phyloP scores from a whole-genome alignment of 139 green algal genomes.

The Eudorina sp. region DNA sequence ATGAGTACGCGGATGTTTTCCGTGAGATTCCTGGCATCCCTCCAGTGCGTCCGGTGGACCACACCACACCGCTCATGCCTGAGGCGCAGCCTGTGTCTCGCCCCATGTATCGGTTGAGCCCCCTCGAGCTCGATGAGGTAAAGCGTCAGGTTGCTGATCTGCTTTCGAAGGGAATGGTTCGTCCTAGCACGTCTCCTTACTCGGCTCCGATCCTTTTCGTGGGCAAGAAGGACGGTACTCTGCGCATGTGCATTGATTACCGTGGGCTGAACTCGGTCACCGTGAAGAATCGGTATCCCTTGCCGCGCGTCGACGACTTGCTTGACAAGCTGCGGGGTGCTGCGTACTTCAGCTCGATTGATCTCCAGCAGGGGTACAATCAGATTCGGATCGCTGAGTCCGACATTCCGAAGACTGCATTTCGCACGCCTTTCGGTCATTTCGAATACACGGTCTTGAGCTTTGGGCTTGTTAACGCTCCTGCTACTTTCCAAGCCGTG shows the following conservation, averaged over 20 bases:
- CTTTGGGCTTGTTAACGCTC: conserved; percentile 46
- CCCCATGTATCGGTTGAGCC: conserved; percentile 32
- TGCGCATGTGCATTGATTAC: conserved; percentile 53
- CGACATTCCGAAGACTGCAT: conserved; percentile 47
- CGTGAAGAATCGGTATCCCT: conserved; percentile 50
- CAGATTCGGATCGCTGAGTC: conserved; percentile 36
- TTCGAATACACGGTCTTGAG: conserved; percentile 59
- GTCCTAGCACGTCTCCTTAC: not conserved
- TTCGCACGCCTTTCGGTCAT: conserved; percentile 53
- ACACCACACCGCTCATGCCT: conserved; percentile 32
- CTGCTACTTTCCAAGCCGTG: conserved; percentile 39
- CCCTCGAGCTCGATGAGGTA: not conserved
- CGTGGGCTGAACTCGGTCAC: conserved; percentile 37
- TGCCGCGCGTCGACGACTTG: conserved; percentile 41
- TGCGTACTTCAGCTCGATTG: not conserved
- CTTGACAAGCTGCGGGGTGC: conserved; percentile 38
- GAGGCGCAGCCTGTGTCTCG: not conserved
- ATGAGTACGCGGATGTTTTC: not conserved
- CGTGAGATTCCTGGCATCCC: conserved; percentile 18
- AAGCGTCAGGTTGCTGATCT: conserved; percentile 23
- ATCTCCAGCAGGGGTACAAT: conserved; percentile 28
- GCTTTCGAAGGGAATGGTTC: conserved; percentile 25
- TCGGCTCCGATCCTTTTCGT: conserved; percentile 18
- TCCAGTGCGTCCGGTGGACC: conserved; percentile 10
- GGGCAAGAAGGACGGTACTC: conserved; percentile 45